A percentile compares a stretch with the other conserved stretches of the same genome.
phyloP scores from a whole-genome alignment of 1,284 basidiomycete genomes.

The Cystobasidium slooffiae region DNA sequence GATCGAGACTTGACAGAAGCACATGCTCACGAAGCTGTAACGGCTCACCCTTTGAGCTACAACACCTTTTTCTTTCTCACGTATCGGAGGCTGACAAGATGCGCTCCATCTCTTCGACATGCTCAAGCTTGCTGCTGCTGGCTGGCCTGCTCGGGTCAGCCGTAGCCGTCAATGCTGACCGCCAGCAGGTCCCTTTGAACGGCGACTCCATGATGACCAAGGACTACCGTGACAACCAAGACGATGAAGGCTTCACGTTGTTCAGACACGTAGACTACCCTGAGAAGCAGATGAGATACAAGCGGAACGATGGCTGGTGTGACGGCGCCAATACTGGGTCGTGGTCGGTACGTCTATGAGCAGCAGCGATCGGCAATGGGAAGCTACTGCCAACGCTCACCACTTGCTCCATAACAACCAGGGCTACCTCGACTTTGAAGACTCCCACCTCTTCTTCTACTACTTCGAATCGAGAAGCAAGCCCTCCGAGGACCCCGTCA shows the following conservation, averaged over 20 bases:
- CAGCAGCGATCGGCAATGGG: background rate
- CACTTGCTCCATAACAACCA: background rate
- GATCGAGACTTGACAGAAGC: background rate
- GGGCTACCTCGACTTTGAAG: conserved; percentile 57
- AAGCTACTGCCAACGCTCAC: background rate
- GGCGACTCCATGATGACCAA: conserved; percentile 1
- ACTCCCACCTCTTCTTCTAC: conserved; percentile 58
- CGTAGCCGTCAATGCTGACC: background rate
- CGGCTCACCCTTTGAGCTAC: background rate
- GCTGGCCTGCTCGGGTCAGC: conserved; percentile 1
- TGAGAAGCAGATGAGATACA: conserved; percentile 56
- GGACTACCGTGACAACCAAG: background rate
- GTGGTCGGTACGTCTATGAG: conserved; percentile 46
- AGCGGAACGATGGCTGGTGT: conserved; percentile 42
- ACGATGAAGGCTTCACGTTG: conserved; percentile 35
- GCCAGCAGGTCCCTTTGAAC: conserved; percentile 14
- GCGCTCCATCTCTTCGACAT: background rate
- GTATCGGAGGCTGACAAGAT: background rate
- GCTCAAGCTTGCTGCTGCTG: background rate
- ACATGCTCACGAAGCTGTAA: background rate
- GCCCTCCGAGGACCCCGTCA: conserved; percentile 56
- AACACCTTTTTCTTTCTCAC: background rate
- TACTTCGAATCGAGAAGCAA: conserved; percentile 57
- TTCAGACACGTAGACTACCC: conserved; percentile 34
- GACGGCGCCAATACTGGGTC: conserved; percentile 55